Evolutionary conservation across 345 rosid species (phyloP).

Genomic region (Dovyalis caffra): DNA sequence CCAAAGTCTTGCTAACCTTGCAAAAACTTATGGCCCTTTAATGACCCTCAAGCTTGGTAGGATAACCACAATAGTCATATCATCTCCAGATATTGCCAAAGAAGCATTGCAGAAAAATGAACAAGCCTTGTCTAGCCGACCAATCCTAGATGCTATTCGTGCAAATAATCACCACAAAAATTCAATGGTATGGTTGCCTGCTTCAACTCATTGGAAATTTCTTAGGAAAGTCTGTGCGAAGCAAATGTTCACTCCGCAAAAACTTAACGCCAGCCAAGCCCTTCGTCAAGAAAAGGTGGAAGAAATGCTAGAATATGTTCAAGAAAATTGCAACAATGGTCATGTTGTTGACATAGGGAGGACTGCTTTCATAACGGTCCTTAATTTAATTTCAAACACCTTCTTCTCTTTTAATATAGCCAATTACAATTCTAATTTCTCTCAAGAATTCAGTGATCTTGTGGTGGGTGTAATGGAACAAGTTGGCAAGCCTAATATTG

Average conservation of each 20-base stretch:
- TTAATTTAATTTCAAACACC: conserved; percentile 43
- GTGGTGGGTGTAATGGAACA: no score
- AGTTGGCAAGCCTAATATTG: no score
- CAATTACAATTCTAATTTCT: conserved; percentile 16
- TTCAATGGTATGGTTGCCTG: background rate
- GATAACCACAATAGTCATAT: background rate
- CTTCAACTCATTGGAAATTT: conserved; percentile 5
- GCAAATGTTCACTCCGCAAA: conserved; percentile 18
- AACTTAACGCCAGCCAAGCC: conserved; percentile 13
- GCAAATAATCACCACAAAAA: background rate
- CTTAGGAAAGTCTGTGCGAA: conserved; percentile 11
- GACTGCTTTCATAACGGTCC: conserved; percentile 35
- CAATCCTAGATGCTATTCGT: background rate
- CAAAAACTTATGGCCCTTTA: conserved; percentile 11
- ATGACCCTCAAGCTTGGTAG: conserved; percentile 5
- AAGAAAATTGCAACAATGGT: background rate
- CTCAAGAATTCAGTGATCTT: conserved; percentile 35
- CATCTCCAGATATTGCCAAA: background rate
- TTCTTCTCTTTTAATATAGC: conserved; percentile 45
- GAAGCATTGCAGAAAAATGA: conserved; percentile 12
- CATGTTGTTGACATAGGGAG: conserved; percentile 33
- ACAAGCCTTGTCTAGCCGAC: background rate
- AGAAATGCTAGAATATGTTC: conserved; percentile 10
- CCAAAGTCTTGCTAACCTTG: background rate
- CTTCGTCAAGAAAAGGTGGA: conserved; percentile 16